Evolutionary conservation across 2,329 filamentous ascomycete species (phyloP), one percentile per base, ranked within the genome.

Genomic region (Aspergillus thermomutatus): DNA sequence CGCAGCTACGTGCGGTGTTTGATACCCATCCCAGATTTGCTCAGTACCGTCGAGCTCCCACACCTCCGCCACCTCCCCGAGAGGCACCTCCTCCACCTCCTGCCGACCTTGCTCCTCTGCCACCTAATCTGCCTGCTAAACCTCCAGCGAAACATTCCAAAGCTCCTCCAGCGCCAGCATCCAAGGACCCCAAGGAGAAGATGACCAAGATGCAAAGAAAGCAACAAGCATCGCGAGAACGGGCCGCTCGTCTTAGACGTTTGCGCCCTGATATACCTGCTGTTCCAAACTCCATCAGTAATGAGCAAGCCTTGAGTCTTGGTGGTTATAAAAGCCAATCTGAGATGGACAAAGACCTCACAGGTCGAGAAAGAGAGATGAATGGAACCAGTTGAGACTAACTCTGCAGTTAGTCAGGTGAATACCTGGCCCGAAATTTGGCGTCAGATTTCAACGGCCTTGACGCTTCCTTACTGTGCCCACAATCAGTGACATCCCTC

Each of bases 1-100:
- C 82, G 11, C 87, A 82, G 61, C 76, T 92, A 8, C 76, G 77
- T 52, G 74, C 78, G 37, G 71, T 88, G 1, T 82, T 83, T 54
- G 74, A 77, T 55, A 75, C 72, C 3, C 64, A 75, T 34, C 58
- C 65, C 27, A 65, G 71, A 57, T 77, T 75, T 49, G 69, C 67
- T 26, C 65, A 62, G 17, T 67, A 72, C 52, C 68, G 64, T 31
- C 58, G 43, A 28, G 55, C 64, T 50, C 62, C 62, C 47, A 59
- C 66, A 9, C 69, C 69, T 21, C 68, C 68, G 8, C 64, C 67
- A 10, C 65, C 64, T 10, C 62, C 69, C 11, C 60, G 64, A 21
- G 54, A 54, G 34, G 17, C 14, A 17, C 31, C 31, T 7, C 59
- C 47, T 31, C 60, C 67, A 23, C 64, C 66, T 8, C 60, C 64